Percentiles rank a stretch among this genome's conserved stretches.
phyloP scores from a whole-genome alignment of 2,329 filamentous ascomycete genomes.

The Colletotrichum lupini region DNA sequence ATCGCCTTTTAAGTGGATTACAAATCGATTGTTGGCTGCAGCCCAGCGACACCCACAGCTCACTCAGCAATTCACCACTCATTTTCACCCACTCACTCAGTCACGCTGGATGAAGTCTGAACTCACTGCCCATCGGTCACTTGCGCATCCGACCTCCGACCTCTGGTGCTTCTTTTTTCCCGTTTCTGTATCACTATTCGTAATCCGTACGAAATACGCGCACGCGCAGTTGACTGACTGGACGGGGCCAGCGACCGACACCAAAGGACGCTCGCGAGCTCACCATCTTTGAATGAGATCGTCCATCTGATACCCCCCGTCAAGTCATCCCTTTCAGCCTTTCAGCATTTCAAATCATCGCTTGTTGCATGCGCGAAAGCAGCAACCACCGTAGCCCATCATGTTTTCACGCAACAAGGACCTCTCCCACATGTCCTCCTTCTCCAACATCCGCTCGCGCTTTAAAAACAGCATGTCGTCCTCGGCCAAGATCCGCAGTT shows the following conservation, averaged over 20 bases:
- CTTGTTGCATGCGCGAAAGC: not conserved
- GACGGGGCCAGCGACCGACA: not conserved
- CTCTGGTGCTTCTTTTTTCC: not conserved
- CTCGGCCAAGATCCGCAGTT: conserved; percentile 49
- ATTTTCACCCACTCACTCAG: not conserved
- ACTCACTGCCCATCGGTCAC: not conserved
- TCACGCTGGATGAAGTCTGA: not conserved
- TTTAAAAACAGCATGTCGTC: conserved; percentile 30
- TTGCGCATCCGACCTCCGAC: not conserved
- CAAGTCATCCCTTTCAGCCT: not conserved
- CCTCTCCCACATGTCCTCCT: conserved; percentile 1
- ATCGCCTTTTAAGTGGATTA: conserved; percentile 31
- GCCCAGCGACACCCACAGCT: not conserved
- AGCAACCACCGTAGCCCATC: not conserved
- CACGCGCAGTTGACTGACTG: not conserved
- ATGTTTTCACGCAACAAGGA: conserved; percentile 33
- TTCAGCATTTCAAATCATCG: not conserved
- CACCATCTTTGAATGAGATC: not conserved
- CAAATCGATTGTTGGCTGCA: conserved; percentile 19
- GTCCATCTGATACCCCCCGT: not conserved
- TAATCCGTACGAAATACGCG: not conserved
- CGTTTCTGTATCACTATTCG: not conserved
- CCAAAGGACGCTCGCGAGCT: not conserved
- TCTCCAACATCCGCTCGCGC: conserved; percentile 24
- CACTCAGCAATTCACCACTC: not conserved